Evolutionary conservation across 2,329 filamentous ascomycete genomes (phyloP).

Genomic region (Alternaria atra): DNA sequence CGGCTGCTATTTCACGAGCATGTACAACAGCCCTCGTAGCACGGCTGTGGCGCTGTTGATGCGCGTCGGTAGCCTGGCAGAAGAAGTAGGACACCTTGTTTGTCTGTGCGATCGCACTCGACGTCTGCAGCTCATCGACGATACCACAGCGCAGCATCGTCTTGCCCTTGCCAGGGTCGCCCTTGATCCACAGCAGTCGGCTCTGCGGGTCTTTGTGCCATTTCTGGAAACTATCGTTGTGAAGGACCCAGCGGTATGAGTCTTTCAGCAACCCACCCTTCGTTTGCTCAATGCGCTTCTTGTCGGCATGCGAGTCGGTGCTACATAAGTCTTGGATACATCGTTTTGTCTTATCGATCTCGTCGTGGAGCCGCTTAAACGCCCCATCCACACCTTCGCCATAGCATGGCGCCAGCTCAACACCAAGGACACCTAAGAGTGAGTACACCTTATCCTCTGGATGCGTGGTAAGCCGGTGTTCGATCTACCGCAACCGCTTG

Average conservation of each 20-base stretch:
- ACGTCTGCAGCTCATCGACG: too few species aligned
- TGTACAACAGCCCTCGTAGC: constrained; percentile 55
- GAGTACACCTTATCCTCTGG: background rate
- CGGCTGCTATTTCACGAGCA: constrained; percentile 49
- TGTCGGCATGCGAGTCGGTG: background rate
- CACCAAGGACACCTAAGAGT: constrained; percentile 14
- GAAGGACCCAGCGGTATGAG: too few species aligned
- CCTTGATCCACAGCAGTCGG: too few species aligned
- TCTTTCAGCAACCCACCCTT: too few species aligned
- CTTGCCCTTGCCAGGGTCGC: too few species aligned
- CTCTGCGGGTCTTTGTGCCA: too few species aligned
- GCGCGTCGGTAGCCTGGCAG: too few species aligned
- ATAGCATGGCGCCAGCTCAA: background rate
- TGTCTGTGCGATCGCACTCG: constrained; percentile 1
- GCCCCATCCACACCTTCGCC: background rate
- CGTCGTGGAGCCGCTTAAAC: background rate
- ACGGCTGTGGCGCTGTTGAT: constrained; percentile 54
- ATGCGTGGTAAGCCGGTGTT: background rate
- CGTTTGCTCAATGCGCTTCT: background rate
- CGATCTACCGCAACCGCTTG: constrained; percentile 15
- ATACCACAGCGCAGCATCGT: too few species aligned
- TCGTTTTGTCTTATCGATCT: background rate
- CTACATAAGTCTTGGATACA: background rate
- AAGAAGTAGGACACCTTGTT: constrained; percentile 47
- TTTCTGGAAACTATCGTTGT: too few species aligned